phyloP scores from a whole-genome alignment of 805 yeast species.

The Yarrowia yakushimensis region DNA sequence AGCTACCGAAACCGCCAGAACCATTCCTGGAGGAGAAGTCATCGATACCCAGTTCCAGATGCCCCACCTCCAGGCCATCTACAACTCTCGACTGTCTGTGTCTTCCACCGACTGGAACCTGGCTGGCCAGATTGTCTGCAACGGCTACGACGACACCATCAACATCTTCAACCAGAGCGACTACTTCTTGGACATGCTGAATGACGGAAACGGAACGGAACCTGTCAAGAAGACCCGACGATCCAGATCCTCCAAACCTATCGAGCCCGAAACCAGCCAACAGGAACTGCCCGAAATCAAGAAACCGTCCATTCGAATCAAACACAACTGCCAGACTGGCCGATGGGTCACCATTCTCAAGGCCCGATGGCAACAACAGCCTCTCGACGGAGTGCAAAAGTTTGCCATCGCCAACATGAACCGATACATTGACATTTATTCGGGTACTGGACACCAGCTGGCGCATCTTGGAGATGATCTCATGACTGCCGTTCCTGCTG shows the following conservation, averaged over 20 bases:
- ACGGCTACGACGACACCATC: slow-evolving; percentile 88
- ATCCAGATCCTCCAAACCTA: background rate
- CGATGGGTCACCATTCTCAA: slow-evolving; percentile 93
- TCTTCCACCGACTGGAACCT: slow-evolving; percentile 81
- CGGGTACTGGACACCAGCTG: slow-evolving; percentile 68
- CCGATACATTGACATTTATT: slow-evolving; percentile 76
- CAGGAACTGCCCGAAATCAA: slow-evolving; percentile 38
- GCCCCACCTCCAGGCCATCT: slow-evolving; percentile 57
- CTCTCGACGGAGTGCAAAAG: slow-evolving; percentile 69
- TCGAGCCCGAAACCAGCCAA: background rate
- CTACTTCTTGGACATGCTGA: slow-evolving; percentile 37
- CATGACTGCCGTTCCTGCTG: slow-evolving; percentile 93
- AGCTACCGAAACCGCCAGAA: slow-evolving; percentile 35
- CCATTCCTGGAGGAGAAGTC: slow-evolving; percentile 28
- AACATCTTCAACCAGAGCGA: slow-evolving; percentile 54
- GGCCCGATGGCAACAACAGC: slow-evolving; percentile 77
- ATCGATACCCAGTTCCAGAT: background rate
- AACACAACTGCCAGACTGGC: slow-evolving; percentile 95
- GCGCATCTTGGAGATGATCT: slow-evolving; percentile 63
- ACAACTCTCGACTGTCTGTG: slow-evolving; percentile 71
- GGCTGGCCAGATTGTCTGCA: slow-evolving; percentile 69
- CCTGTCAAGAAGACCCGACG: slow-evolving; percentile 23
- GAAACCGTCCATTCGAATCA: slow-evolving; percentile 59
- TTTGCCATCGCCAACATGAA: slow-evolving; percentile 94
- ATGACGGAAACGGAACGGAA: slow-evolving; percentile 30